Percentiles rank a stretch among this genome's conserved stretches.
phyloP scores from a whole-genome alignment of 371 early-diverging fungal species.

The Lichtheimia corymbifera region DNA sequence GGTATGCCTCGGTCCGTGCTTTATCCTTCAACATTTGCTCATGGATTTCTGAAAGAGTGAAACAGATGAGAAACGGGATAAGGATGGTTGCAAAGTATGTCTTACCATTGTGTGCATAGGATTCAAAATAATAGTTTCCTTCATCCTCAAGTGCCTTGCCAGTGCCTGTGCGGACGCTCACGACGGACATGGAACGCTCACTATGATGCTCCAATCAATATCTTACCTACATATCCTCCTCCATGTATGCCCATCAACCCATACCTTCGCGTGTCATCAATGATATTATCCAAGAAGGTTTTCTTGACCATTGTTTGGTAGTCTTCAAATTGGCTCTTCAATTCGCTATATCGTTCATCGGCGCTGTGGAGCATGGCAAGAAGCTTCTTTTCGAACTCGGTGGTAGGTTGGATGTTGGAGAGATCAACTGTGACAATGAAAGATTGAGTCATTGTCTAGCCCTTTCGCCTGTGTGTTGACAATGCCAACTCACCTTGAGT shows the following conservation, averaged over 20 bases:
- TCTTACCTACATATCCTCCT: background rate
- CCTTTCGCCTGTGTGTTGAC: background rate
- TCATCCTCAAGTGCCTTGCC: constrained; percentile 25
- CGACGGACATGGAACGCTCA: constrained; percentile 13
- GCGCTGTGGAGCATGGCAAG: constrained; percentile 49
- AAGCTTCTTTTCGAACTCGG: constrained; percentile 60
- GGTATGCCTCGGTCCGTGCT: constrained; percentile 80
- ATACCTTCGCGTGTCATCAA: constrained; percentile 28
- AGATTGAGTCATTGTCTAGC: no score
- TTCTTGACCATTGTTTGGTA: constrained; percentile 70
- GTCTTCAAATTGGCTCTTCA: constrained; percentile 66
- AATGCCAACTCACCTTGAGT: constrained; percentile 10
- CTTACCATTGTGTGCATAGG: constrained; percentile 77
- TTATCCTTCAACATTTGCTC: constrained; percentile 74
- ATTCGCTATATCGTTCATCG: constrained; percentile 47
- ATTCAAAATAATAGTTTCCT: constrained; percentile 83
- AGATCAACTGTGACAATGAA: constrained; percentile 10
- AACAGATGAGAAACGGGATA: background rate
- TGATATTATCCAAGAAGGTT: constrained; percentile 67
- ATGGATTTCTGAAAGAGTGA: constrained; percentile 49
- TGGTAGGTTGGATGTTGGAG: constrained; percentile 34
- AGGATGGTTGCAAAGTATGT: background rate
- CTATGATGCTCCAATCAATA: constrained; percentile 7
- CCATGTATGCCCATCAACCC: constrained; percentile 58
- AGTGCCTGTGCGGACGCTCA: constrained; percentile 6